These are phyloP conservation scores for Bruguiera gymnorhiza DNA, from an alignment of 345 rosid genomes.

Conservation along the genomic window DNA sequence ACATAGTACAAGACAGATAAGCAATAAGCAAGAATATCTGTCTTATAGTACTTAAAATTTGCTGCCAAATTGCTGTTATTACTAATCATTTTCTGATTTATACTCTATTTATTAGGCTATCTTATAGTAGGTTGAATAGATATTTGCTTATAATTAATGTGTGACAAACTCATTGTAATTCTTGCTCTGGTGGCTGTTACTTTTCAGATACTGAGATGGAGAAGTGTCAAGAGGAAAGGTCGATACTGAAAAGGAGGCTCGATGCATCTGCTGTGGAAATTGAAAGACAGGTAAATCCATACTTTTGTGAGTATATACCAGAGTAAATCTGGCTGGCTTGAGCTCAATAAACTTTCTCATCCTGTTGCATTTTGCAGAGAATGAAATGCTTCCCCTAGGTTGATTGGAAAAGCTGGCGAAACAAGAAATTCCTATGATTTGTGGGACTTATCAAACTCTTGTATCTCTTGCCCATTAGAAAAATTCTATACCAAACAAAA, in stretches of 20 bases:
- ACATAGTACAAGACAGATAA: too few relatives aligned
- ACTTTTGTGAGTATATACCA: neutral
- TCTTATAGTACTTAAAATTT: too few relatives aligned
- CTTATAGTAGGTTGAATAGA: neutral
- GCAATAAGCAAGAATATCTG: neutral
- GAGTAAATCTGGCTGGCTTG: neutral
- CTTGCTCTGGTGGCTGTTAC: conserved; percentile 13
- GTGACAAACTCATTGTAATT: neutral
- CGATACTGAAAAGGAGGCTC: conserved; percentile 65
- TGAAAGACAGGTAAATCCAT: conserved; percentile 74
- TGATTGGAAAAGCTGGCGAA: neutral
- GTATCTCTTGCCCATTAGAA: neutral
- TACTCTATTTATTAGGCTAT: neutral
- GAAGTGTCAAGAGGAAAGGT: conserved; percentile 64
- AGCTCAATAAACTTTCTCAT: conserved; percentile 2
- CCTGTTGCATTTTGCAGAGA: conserved; percentile 58
- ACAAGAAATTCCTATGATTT: neutral
- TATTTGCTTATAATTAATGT: neutral
- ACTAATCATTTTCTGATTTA: neutral
- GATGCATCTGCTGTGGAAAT: conserved; percentile 78
- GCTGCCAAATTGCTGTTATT: neutral
- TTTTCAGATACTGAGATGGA: conserved; percentile 67
- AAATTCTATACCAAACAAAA: neutral
- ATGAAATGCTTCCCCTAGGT: conserved; percentile 93
- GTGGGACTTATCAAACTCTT: neutral